phyloP scores from a whole-genome alignment of 257 asterid genomes.

The Fraxinus pennsylvanica region DNA sequence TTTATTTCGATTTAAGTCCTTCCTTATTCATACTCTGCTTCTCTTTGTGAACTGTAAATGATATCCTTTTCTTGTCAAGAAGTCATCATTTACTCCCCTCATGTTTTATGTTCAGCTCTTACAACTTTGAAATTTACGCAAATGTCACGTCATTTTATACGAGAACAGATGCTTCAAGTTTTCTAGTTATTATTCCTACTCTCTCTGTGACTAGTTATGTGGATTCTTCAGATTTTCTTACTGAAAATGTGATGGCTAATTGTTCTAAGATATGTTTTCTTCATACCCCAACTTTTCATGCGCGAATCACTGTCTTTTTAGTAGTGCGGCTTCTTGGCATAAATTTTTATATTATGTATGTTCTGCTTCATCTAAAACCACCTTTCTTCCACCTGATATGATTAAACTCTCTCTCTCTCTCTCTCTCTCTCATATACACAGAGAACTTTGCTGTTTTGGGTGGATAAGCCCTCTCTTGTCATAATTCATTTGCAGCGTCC shows the following conservation, averaged over 20 bases:
- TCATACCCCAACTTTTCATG: conserved; percentile 4
- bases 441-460: neutral
- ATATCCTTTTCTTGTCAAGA: conserved; percentile 19
- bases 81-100: neutral
- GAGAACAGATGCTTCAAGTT: conserved; percentile 1
- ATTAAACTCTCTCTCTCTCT: neutral
- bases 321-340: conserved; percentile 13
- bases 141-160: neutral
- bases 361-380: neutral
- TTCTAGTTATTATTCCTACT: conserved; percentile 1
- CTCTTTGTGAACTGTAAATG: conserved; percentile 19
- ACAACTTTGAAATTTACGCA: neutral
- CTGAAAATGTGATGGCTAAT: neutral
- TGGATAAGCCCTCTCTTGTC: neutral
- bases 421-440: neutral
- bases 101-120: conserved; percentile 5
- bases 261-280: neutral
- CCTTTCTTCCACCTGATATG: neutral
- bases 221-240: neutral
- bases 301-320: neutral
- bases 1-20: neutral
- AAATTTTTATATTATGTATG: conserved; percentile 3
- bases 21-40: conserved; percentile 15
- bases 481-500: conserved; percentile 2
- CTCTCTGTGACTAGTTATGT: neutral